A percentile compares a stretch with the other conserved stretches of the same genome.
These are phyloP conservation scores for Pichia gijzeniarum DNA, from an alignment of 805 yeast genomes.

Conservation along the genomic window DNA sequence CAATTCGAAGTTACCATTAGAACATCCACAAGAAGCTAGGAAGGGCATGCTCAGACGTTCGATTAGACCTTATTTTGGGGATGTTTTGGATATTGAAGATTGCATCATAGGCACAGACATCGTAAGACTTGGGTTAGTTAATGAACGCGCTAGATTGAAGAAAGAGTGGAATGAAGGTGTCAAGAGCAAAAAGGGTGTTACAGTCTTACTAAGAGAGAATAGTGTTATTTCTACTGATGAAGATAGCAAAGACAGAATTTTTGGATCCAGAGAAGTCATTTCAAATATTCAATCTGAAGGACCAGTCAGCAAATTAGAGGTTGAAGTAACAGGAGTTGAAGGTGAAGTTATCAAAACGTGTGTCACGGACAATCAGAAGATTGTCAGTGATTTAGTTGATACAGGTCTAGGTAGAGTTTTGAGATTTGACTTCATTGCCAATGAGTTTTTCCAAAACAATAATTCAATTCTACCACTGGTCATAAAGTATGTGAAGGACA, in stretches of 20 bases:
- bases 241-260: conserved; percentile 32
- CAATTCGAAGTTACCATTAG: conserved; percentile 5
- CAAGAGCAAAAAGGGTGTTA: conserved; percentile 59
- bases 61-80: conserved; percentile 38
- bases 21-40: conserved; percentile 8
- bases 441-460: conserved; percentile 95
- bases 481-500: conserved; percentile 71
- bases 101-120: conserved; percentile 84
- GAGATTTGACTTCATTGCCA: conserved; percentile 84
- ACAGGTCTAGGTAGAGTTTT: conserved; percentile 37
- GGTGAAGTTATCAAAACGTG: conserved; percentile 51
- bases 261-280: conserved; percentile 29
- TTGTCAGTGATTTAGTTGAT: conserved; percentile 69
- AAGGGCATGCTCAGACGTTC: conserved; percentile 12
- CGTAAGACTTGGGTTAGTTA: conserved; percentile 63
- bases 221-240: conserved; percentile 36
- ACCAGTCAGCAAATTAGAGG: conserved; percentile 3
- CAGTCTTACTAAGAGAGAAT: conserved; percentile 77
- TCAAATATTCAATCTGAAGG: conserved; percentile 19
- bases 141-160: conserved; percentile 56
- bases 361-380: conserved; percentile 70
- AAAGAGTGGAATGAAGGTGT: conserved; percentile 30
- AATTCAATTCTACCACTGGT: conserved; percentile 84
- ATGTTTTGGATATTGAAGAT: conserved; percentile 90
- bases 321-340: conserved; percentile 9